These are phyloP conservation scores for rapeseed (Brassica napus) DNA, from an alignment of 345 rosid species.

Conservation along the genomic window Da-Ae NC_063439.1:6549501-6550000, in stretches of 20 bases:
- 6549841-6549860: slow-evolving; percentile 57
- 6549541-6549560: slow-evolving; percentile 50
- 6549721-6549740: slow-evolving; percentile 40
- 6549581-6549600: slow-evolving; percentile 46
- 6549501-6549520: slow-evolving; percentile 30
- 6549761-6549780: slow-evolving; percentile 29
- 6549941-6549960: slow-evolving; percentile 25
- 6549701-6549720: slow-evolving; percentile 42
- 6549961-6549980: slow-evolving; percentile 41
- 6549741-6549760: not conserved
- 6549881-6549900: slow-evolving; percentile 50
- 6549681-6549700: slow-evolving; percentile 44
- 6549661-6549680: slow-evolving; percentile 37
- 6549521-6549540: slow-evolving; percentile 37
- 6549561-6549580: slow-evolving; percentile 52
- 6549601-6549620: slow-evolving; percentile 43
- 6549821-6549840: slow-evolving; percentile 45
- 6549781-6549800: slow-evolving; percentile 58
- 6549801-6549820: slow-evolving; percentile 44
- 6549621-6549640: slow-evolving; percentile 48
- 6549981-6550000: slow-evolving; percentile 25
- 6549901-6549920: slow-evolving; percentile 39
- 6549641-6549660: slow-evolving; percentile 43
- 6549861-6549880: slow-evolving; percentile 49
- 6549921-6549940: slow-evolving; percentile 44